A percentile compares a stretch with the other conserved stretches of the same genome.
These are phyloP conservation scores for Boehmeria nivea DNA, from an alignment of 306 rosid species.

Conservation along the genomic window DNA sequence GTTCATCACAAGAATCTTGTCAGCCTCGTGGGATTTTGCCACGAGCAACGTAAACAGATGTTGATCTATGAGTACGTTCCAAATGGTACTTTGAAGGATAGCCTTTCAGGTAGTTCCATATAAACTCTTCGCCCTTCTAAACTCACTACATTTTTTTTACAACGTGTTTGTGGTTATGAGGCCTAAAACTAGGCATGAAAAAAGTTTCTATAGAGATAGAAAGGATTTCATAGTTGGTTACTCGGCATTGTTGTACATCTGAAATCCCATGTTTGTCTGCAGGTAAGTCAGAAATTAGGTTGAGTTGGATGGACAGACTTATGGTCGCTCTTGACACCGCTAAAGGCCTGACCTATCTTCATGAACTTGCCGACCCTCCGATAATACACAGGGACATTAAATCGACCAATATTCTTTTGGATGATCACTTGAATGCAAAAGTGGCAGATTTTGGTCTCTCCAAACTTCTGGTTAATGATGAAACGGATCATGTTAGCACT, in stretches of 20 bases:
- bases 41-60: slow-evolving; percentile 74
- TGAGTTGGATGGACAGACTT: slow-evolving; percentile 71
- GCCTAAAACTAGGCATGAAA: too few species aligned
- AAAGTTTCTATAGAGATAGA: too few species aligned
- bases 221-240: too few species aligned
- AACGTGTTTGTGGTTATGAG: background rate
- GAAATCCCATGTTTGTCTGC: slow-evolving; percentile 9
- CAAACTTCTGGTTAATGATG: slow-evolving; percentile 48
- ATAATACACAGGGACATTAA: slow-evolving; percentile 73
- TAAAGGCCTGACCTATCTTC: slow-evolving; percentile 66
- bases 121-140: background rate
- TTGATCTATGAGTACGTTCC: slow-evolving; percentile 66
- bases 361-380: slow-evolving; percentile 66
- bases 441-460: slow-evolving; percentile 80
- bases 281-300: slow-evolving; percentile 60
- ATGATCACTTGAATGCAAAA: slow-evolving; percentile 51
- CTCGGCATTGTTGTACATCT: too few species aligned
- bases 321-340: slow-evolving; percentile 57
- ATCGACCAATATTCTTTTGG: slow-evolving; percentile 63
- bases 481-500: slow-evolving; percentile 46
- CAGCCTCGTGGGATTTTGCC: slow-evolving; percentile 65
- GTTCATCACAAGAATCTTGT: slow-evolving; percentile 83
- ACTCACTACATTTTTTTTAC: background rate
- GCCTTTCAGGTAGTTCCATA: slow-evolving; percentile 52
- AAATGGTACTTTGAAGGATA: slow-evolving; percentile 60